These are phyloP conservation scores for Phyllosticta citrichinensis DNA, from an alignment of 2,329 filamentous ascomycete species.

Conservation along the genomic window DNA sequence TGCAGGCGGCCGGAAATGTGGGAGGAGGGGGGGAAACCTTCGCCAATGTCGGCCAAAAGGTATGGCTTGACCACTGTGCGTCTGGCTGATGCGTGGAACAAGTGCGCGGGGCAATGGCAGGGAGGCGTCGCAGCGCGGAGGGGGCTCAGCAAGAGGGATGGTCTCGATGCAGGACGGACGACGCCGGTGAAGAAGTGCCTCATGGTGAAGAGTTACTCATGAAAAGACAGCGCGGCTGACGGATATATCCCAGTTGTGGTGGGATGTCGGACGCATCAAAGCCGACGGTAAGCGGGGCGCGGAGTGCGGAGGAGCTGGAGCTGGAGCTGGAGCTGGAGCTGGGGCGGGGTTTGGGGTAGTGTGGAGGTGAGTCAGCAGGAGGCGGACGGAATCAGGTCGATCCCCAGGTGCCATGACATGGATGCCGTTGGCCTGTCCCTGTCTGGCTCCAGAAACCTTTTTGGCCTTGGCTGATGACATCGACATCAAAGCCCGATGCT, in stretches of 20 bases:
- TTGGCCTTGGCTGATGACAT: background rate
- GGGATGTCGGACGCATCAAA: conserved; percentile 1
- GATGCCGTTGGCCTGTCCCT: background rate
- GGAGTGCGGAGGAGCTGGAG: background rate
- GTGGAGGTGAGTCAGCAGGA: background rate
- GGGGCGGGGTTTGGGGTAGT: background rate
- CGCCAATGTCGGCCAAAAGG: conserved; percentile 73
- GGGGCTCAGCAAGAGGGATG: background rate
- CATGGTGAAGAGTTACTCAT: background rate
- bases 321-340: too few species aligned
- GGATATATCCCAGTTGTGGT: conserved; percentile 5
- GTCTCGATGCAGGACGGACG: background rate
- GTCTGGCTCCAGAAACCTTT: background rate
- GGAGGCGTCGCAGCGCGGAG: background rate
- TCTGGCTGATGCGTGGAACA: conserved; percentile 23
- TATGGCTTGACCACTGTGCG: conserved; percentile 61
- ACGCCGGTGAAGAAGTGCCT: conserved; percentile 1
- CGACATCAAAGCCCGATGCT: background rate
- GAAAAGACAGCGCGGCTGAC: background rate
- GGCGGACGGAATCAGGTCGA: background rate
- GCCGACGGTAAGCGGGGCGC: conserved; percentile 8
- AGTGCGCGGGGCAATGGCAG: conserved; percentile 1
- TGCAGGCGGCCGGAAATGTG: background rate
- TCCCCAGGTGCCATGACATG: background rate
- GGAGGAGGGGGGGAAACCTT: conserved; percentile 43